Evolutionary conservation across 495 filamentous ascomycete genomes (phyloP).

Genomic region (Aspergillus bertholletiae): DNA sequence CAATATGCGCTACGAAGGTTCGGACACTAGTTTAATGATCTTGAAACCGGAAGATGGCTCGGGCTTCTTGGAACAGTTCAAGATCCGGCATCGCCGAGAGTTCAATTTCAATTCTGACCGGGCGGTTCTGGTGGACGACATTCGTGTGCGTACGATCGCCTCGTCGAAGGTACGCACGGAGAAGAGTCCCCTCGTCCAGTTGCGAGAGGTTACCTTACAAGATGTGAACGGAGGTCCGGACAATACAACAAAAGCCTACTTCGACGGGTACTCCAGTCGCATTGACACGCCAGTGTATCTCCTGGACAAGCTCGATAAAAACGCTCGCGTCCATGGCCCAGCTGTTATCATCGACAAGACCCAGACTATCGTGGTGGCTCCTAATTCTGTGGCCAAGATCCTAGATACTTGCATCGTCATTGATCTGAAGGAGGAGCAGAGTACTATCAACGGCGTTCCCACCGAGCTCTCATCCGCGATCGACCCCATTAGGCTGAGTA

Average conservation of each 20-base stretch:
- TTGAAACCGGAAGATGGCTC: conserved; percentile 34
- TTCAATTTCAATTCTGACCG: conserved; percentile 52
- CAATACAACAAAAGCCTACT: conserved; percentile 40
- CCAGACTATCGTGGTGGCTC: conserved; percentile 91
- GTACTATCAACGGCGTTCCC: conserved; percentile 66
- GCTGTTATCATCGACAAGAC: conserved; percentile 93
- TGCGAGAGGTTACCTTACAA: conserved; percentile 29
- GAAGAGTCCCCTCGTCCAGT: conserved; percentile 37
- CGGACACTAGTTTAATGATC: conserved; percentile 53
- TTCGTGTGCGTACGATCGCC: conserved; percentile 47
- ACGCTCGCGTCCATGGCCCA: conserved; percentile 77
- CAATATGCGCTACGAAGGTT: conserved; percentile 53
- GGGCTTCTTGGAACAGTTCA: conserved; percentile 43
- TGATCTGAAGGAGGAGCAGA: conserved; percentile 47
- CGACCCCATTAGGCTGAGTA: conserved; percentile 87
- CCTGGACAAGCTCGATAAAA: conserved; percentile 70
- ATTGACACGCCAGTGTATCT: conserved; percentile 82
- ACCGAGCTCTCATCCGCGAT: conserved; percentile 61
- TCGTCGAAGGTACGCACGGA: conserved; percentile 39
- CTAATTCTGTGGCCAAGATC: conserved; percentile 56
- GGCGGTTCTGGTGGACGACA: conserved; percentile 49
- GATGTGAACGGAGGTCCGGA: conserved; percentile 27
- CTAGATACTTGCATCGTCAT: conserved; percentile 47
- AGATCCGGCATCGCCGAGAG: conserved; percentile 45
- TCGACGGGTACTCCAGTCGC: conserved; percentile 61